phyloP scores from a whole-genome alignment of 2,329 filamentous ascomycete species.

The Herpotrichia juniperi region DNA sequence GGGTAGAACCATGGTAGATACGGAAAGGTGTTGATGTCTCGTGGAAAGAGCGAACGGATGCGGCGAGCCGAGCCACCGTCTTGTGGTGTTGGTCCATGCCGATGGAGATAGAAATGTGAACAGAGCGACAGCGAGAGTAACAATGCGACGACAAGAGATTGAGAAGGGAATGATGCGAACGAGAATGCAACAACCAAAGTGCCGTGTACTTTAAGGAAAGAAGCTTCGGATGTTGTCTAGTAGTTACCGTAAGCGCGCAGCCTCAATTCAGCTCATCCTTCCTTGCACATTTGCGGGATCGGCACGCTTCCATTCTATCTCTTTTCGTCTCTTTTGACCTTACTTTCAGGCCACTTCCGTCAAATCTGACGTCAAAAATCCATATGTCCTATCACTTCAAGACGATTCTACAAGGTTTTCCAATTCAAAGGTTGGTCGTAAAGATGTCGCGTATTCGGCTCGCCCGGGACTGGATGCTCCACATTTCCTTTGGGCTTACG shows the following conservation, averaged over 20 bases:
- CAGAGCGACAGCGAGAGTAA: background rate
- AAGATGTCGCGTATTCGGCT: background rate
- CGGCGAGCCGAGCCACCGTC: slow-evolving; percentile 31
- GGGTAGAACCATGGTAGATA: slow-evolving; percentile 63
- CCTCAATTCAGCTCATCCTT: background rate
- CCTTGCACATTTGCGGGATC: background rate
- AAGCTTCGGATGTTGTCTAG: background rate
- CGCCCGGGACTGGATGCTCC: background rate
- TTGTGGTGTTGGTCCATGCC: slow-evolving; percentile 36
- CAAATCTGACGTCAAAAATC: too few species aligned
- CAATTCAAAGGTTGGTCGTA: background rate
- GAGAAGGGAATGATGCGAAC: background rate
- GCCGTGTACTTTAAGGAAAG: background rate
- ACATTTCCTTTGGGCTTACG: background rate
- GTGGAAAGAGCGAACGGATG: slow-evolving; percentile 52
- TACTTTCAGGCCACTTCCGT: too few species aligned
- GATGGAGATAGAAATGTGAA: background rate
- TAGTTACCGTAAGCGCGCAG: background rate
- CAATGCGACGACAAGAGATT: background rate
- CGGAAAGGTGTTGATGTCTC: slow-evolving; percentile 33
- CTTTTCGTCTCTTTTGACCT: background rate
- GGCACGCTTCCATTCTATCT: too few species aligned
- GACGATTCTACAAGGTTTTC: background rate
- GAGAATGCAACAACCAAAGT: background rate
- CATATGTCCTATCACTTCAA: too few species aligned